Percentiles rank a stretch among this genome's conserved stretches.
phyloP scores from a whole-genome alignment of 2,329 filamentous ascomycete species.

The Chrysoporthe puriensis region DNA sequence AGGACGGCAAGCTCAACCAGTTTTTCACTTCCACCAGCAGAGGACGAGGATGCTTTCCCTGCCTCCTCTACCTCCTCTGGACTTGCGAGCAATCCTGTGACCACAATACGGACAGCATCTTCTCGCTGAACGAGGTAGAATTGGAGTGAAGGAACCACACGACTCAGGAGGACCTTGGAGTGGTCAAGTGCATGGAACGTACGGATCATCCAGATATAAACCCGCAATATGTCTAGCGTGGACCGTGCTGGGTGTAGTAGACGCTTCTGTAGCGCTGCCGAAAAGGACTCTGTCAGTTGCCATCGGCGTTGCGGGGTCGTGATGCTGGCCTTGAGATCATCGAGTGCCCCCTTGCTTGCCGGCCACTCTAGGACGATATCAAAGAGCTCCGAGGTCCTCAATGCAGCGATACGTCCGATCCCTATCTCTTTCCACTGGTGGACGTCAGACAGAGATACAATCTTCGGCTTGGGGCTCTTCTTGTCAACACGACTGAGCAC shows the following conservation, averaged over 20 bases:
- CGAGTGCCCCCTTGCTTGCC: slow-evolving; percentile 68
- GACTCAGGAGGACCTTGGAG: slow-evolving; percentile 75
- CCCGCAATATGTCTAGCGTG: slow-evolving; percentile 74
- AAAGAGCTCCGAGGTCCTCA: slow-evolving; percentile 74
- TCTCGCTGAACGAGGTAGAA: slow-evolving; percentile 75
- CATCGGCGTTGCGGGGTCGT: slow-evolving; percentile 70
- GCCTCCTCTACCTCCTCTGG: slow-evolving; percentile 50
- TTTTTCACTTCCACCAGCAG: slow-evolving; percentile 41
- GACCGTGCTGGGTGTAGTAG: slow-evolving; percentile 77
- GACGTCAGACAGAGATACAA: slow-evolving; percentile 58
- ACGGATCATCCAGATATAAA: slow-evolving; percentile 79
- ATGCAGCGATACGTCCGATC: slow-evolving; percentile 66
- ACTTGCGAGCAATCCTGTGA: slow-evolving; percentile 71
- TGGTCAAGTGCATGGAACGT: slow-evolving; percentile 76
- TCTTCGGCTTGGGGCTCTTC: slow-evolving; percentile 38
- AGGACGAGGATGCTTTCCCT: slow-evolving; percentile 25
- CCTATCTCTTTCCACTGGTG: slow-evolving; percentile 74
- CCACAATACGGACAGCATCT: slow-evolving; percentile 78
- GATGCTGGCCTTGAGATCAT: slow-evolving; percentile 73
- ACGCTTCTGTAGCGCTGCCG: slow-evolving; percentile 64
- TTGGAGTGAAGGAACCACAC: slow-evolving; percentile 73
- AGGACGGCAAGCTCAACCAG: slow-evolving; percentile 70
- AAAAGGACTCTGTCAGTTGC: slow-evolving; percentile 72
- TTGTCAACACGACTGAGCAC: slow-evolving; percentile 55
- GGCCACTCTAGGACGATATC: slow-evolving; percentile 81